Evolutionary conservation across 2,329 filamentous ascomycete species (phyloP), one percentile per base, ranked within the genome.

Genomic region (Pochonia chlamydosporia): DNA sequence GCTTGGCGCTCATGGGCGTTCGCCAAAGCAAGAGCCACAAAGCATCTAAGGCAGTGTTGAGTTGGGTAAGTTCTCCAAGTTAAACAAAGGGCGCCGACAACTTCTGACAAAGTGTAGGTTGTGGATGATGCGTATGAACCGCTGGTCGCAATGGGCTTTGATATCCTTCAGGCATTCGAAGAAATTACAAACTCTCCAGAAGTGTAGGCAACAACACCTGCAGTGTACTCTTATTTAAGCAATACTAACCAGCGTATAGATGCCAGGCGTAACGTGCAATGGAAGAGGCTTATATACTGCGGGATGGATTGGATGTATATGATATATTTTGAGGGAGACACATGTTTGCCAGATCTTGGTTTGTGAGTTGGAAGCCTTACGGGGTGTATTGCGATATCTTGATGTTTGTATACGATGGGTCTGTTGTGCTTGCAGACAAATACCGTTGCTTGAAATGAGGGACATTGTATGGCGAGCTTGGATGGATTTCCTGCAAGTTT

Each of bases 11-110:
- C 51, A 81, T 95, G 69, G 88, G 87, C 1, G 82, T 93, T 58
- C 79, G 87, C 48, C 89, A 93, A 67, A 87, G 89, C 63, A 92
- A 91, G 65, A 79, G 79, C 56, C 81, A 91, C 61, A 87, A 86
- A 51, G 83, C 85, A 44, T 78, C 79, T 53, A 82, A 82, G 49
- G 87, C 85, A 44, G 72, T 95, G 40, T 66, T 95, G 49, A 89
- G 89, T 63, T 91, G 87, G 79, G 89, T 93, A 69, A 73, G 84
- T 74, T 11, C 43, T 10, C 47, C 10, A 16, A 14, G 20, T 8
- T 18, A 20, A 33, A 51, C 63, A 50, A 64, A 43, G 9, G 18
- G 13, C 30, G 45, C 42, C 55, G n/a, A n/a, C n/a, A n/a, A n/a
- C n/a, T n/a, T n/a, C n/a, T n/a, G n/a, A n/a, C n/a, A n/a, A n/a